Conservation (phyloP, 768 basidiomycete genomes). For the Boletellus sp. region DNA sequence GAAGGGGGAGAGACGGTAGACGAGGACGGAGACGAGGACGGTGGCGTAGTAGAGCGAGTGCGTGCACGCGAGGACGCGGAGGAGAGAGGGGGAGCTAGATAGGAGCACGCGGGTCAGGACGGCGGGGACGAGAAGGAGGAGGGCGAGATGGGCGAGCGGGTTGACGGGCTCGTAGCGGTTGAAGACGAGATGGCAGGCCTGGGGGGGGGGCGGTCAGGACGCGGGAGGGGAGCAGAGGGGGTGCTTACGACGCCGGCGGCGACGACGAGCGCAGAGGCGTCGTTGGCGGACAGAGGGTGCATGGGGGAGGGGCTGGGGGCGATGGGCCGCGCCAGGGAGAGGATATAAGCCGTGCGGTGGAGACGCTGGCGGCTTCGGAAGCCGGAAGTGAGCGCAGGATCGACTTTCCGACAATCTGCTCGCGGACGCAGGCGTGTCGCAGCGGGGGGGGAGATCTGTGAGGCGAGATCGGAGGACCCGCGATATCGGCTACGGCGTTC, state of each 20-base stretch:
- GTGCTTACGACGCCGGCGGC: slow-evolving; percentile 25
- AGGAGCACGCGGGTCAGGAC: slow-evolving; percentile 17
- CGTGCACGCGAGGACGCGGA: slow-evolving; percentile 15
- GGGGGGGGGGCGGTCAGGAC: slow-evolving; percentile 7
- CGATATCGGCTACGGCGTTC: slow-evolving; percentile 21
- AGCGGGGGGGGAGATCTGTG: slow-evolving; percentile 20
- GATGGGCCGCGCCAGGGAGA: slow-evolving; percentile 15
- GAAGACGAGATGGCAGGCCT: slow-evolving; percentile 31
- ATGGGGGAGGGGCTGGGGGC: slow-evolving; percentile 16
- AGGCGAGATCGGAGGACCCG: slow-evolving; percentile 15
- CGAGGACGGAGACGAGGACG: slow-evolving; percentile 29
- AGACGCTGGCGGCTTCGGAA: slow-evolving; percentile 33
- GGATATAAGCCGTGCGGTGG: slow-evolving; percentile 22
- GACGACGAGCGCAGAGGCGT: slow-evolving; percentile 18
- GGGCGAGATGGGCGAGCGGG: slow-evolving; percentile 24
- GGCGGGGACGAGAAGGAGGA: slow-evolving; percentile 23
- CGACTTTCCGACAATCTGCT: slow-evolving; percentile 38
- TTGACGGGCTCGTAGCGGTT: slow-evolving; percentile 31
- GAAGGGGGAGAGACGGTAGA: slow-evolving; percentile 37
- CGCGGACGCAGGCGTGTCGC: too few species aligned
- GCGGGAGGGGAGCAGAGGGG: neutral
- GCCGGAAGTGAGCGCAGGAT: slow-evolving; percentile 29
- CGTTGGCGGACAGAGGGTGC: slow-evolving; percentile 14
- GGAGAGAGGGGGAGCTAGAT: slow-evolving; percentile 10
- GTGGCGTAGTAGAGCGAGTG: slow-evolving; percentile 29